Base-by-base conservation (phyloP, 1,284 basidiomycete species). In the Xanthoconium separans region DNA sequence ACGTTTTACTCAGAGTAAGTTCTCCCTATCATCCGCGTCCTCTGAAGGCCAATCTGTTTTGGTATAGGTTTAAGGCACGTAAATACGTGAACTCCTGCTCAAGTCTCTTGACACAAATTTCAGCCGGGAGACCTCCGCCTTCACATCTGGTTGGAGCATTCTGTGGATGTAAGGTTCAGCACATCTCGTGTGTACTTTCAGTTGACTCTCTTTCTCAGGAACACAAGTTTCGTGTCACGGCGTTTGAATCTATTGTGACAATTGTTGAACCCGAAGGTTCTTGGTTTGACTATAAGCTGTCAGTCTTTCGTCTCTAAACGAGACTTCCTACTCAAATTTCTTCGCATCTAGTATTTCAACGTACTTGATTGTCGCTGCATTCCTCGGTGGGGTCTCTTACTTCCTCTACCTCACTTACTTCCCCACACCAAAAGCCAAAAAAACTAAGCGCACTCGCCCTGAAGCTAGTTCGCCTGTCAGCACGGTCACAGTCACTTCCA, bases 1-100 rank as follows among this genome's bases (percentile, higher is more conserved):
- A 61, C 75, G 24, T 90, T 95, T 69, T 76, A 90, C 74, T 91
- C 87, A 79, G 91, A 95, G 92, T 95, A 65, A 74, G 91, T 79
- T 16, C 3, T 20, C 34, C 30, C 47, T 49, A 3, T 51, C 49
- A 47, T 47, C 47, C 31, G 29, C 49, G 37, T 44, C 50, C 33
- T 1, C 33, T 1, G 34, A 36, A 42, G 44, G 63, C 44, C 64
- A 45, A 62, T 50, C 65, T 41, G 43, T 54, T 60, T 47, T 58
- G n/a, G 34, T 33, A 53, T 47, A 88, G 86, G 67, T 85, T 84
- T 71, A 87, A 84, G 80, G 84, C 87, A 71, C 46, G 51, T 36
- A 27, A 27, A 27, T 27, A 42, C 29, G 41, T 36, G 3, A 22
- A 30, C 10, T 27, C 15, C 20, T 50, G 30, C 30, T 42, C 15